Evolutionary conservation across 768 basidiomycete genomes (phyloP).

Genomic region (Sarcodon sp.): DNA sequence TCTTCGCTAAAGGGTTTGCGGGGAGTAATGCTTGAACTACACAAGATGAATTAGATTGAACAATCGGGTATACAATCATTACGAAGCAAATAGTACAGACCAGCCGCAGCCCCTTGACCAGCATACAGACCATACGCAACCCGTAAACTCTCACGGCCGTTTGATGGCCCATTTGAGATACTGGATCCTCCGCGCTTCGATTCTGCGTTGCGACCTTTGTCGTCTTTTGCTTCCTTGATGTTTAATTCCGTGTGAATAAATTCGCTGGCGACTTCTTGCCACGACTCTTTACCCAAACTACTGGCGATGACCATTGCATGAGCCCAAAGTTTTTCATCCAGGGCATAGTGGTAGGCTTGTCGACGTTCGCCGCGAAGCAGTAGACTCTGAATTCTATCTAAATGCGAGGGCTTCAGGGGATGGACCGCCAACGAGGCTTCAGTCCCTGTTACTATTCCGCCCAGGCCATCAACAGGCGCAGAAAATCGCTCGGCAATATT

Average conservation of each 20-base stretch:
- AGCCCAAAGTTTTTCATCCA: constrained; percentile 85
- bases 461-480: constrained; percentile 5
- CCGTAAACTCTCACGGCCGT: constrained; percentile 61
- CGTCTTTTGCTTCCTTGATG: constrained; percentile 16
- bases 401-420: constrained; percentile 43
- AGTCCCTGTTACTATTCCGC: constrained; percentile 10
- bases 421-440: constrained; percentile 47
- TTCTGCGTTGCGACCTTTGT: constrained; percentile 6
- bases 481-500: constrained; percentile 3
- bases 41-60: not conserved
- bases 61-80: not conserved
- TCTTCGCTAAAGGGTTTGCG: constrained; percentile 33
- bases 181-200: constrained; percentile 10
- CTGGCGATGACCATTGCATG: constrained; percentile 94
- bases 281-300: constrained; percentile 84
- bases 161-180: constrained; percentile 9
- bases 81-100: constrained; percentile 27
- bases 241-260: constrained; percentile 74
- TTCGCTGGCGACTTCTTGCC: constrained; percentile 83
- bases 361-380: constrained; percentile 77
- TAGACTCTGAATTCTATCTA: constrained; percentile 70
- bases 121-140: constrained; percentile 77
- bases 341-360: constrained; percentile 78
- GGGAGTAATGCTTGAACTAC: constrained; percentile 69
- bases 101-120: constrained; percentile 66